Evolutionary conservation across 1,284 basidiomycete genomes (phyloP).

Genomic region (Cryptococcus sp.): DNA sequence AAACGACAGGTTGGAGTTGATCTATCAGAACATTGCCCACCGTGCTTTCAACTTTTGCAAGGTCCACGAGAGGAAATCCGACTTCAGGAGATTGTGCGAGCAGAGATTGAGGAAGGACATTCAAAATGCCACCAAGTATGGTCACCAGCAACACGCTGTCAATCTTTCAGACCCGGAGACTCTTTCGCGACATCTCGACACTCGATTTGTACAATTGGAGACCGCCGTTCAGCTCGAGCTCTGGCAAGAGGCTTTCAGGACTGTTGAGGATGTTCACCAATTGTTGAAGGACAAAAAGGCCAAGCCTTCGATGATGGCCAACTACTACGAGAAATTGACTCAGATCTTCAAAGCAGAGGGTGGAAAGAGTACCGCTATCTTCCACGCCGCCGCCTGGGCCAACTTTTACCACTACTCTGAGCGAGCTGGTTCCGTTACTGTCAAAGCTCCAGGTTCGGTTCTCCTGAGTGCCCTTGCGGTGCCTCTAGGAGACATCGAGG

Average conservation of each 20-base stretch:
- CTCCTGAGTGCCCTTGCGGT: conserved; percentile 91
- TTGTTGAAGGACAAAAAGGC: conserved; percentile 81
- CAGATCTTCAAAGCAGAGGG: conserved; percentile 70
- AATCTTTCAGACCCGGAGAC: conserved; percentile 96
- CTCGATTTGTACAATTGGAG: conserved; percentile 94
- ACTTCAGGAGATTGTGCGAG: conserved; percentile 96
- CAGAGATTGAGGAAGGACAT: conserved; percentile 87
- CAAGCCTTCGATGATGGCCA: conserved; percentile 94
- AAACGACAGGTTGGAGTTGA: conserved; percentile 85
- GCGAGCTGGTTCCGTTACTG: conserved; percentile 63
- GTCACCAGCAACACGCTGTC: conserved; percentile 93
- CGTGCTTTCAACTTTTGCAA: conserved; percentile 97
- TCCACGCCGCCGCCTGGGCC: conserved; percentile 96
- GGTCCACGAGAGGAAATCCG: conserved; percentile 89
- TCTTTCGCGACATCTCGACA: conserved; percentile 94
- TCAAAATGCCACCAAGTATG: conserved; percentile 90
- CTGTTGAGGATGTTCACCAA: conserved; percentile 97
- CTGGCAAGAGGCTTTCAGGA: conserved; percentile 99
- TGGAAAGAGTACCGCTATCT: conserved; percentile 72
- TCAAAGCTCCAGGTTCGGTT: conserved; percentile 83
- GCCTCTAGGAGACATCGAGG: conserved; percentile 70
- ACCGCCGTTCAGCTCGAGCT: conserved; percentile 98
- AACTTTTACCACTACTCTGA: conserved; percentile 61
- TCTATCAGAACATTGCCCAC: conserved; percentile 96
- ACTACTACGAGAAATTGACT: conserved; percentile 97